Evolutionary conservation across 495 filamentous ascomycete genomes (phyloP).

Genomic region (Aspergillus avenaceus): DNA sequence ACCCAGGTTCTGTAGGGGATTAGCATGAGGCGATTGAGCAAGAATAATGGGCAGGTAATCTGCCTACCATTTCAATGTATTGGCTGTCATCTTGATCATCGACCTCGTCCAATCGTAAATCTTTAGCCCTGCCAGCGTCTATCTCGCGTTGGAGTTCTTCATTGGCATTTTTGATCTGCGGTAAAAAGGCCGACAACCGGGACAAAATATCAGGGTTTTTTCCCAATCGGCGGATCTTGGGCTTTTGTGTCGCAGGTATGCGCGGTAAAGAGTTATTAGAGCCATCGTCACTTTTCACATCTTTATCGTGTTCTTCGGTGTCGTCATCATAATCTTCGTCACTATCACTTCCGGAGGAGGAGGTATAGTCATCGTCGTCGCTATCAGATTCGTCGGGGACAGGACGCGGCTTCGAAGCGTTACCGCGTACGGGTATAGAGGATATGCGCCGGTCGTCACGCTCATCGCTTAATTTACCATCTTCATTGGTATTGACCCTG

Average conservation of each 20-base stretch:
- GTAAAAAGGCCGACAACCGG: constrained; percentile 42
- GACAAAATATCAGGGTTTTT: constrained; percentile 30
- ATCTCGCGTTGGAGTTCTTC: constrained; percentile 40
- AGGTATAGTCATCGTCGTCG: constrained; percentile 36
- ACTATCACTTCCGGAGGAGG: constrained; percentile 31
- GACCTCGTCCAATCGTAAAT: constrained; percentile 34
- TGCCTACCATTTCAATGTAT: constrained; percentile 52
- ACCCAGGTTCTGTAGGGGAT: constrained; percentile 40
- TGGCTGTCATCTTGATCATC: constrained; percentile 25
- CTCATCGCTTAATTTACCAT: background rate
- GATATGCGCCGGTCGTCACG: constrained; percentile 4
- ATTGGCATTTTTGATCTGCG: constrained; percentile 46
- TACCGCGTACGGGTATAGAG: background rate
- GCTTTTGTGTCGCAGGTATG: constrained; percentile 32
- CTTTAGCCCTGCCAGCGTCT: constrained; percentile 30
- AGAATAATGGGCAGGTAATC: background rate
- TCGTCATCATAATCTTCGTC: constrained; percentile 23
- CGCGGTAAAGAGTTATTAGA: constrained; percentile 14
- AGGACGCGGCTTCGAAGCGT: background rate
- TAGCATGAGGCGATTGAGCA: background rate
- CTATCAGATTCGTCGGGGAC: background rate
- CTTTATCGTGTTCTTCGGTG: constrained; percentile 2
- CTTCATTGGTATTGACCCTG: background rate
- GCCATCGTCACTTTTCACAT: constrained; percentile 2
- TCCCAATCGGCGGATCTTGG: constrained; percentile 29